These are phyloP conservation scores for Plantago major DNA, from an alignment of 257 asterid genomes.

Conservation along the genomic window DNA sequence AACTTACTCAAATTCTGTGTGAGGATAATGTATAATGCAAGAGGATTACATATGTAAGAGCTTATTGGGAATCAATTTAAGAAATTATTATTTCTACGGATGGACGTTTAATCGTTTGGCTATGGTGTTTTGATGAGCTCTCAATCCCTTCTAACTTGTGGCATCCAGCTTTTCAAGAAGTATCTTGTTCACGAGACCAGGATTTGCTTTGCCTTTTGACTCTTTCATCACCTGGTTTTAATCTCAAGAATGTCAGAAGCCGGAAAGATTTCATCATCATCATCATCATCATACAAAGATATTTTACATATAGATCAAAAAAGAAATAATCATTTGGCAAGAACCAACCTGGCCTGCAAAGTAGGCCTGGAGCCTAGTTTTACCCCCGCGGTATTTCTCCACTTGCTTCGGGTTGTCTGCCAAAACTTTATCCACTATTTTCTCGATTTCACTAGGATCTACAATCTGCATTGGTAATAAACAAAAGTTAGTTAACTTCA, in stretches of 20 bases:
- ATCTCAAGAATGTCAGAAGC: conserved; percentile 8
- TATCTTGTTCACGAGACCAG: conserved; percentile 78
- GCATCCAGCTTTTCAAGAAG: conserved; percentile 64
- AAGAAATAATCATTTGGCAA: conserved; percentile 7
- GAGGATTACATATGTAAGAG: too few species aligned
- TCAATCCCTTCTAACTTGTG: conserved; percentile 29
- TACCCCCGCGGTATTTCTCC: conserved; percentile 86
- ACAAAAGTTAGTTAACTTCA: background rate
- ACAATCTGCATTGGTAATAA: conserved; percentile 46
- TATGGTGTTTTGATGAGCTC: too few species aligned
- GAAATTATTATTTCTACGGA: too few species aligned
- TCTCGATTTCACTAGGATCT: conserved; percentile 85
- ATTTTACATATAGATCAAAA: background rate
- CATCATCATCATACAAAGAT: background rate
- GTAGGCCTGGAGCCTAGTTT: conserved; percentile 82
- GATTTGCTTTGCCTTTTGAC: conserved; percentile 92
- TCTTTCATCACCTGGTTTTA: conserved; percentile 74
- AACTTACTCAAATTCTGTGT: too few species aligned
- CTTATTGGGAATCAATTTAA: too few species aligned
- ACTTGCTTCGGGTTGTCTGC: conserved; percentile 81
- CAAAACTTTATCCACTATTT: conserved; percentile 79
- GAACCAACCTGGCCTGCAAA: conserved; percentile 92
- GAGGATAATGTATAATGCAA: too few species aligned
- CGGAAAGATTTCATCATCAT: background rate
- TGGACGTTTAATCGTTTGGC: too few species aligned